Percentiles rank a stretch among this genome's conserved stretches.
These are phyloP conservation scores for Carex cristatella DNA, from an alignment of 176 grass and related monocot genomes.

Conservation along the genomic window DNA sequence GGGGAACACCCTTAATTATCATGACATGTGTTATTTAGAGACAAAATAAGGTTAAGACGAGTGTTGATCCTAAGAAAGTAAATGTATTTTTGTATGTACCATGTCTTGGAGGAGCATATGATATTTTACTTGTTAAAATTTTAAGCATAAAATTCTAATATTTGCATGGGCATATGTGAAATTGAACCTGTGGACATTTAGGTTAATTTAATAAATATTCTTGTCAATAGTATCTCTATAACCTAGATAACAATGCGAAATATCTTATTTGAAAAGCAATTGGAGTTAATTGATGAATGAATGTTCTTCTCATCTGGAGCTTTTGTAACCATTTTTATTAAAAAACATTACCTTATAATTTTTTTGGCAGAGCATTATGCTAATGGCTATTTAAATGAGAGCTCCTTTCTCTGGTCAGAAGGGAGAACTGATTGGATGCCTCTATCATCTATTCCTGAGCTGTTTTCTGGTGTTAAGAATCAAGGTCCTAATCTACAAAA, in stretches of 20 bases:
- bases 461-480: conserved; percentile 25
- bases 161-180: background rate
- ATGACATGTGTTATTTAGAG: background rate
- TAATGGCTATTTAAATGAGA: conserved; percentile 60
- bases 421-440: conserved; percentile 69
- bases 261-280: background rate
- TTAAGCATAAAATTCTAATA: background rate
- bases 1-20: background rate
- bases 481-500: conserved; percentile 17
- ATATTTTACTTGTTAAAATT: background rate
- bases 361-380: conserved; percentile 53
- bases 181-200: background rate
- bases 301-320: background rate
- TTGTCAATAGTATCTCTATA: background rate
- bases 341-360: background rate
- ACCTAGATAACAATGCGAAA: background rate
- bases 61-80: background rate
- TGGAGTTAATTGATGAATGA: background rate
- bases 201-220: background rate
- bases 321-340: background rate
- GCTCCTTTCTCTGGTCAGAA: conserved; percentile 75
- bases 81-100: background rate
- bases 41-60: background rate
- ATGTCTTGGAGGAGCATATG: background rate
- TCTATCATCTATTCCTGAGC: conserved; percentile 55